Percentiles rank a stretch among this genome's conserved stretches.
These are phyloP conservation scores for Candida patagonica DNA, from an alignment of 805 yeast genomes.

Conservation along the genomic window DNA sequence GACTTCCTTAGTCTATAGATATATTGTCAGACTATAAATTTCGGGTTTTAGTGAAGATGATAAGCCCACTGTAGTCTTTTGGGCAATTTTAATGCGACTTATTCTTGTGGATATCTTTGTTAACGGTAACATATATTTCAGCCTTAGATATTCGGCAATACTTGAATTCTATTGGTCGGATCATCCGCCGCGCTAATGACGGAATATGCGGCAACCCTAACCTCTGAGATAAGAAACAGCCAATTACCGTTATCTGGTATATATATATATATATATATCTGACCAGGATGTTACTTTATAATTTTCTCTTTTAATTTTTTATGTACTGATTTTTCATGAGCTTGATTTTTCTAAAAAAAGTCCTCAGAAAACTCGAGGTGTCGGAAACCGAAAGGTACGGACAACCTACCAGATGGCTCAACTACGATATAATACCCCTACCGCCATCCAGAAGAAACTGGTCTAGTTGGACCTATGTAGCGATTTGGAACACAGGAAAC, in stretches of 20 bases:
- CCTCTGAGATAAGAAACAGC: background rate
- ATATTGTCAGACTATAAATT: background rate
- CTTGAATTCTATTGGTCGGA: background rate
- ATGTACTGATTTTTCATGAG: background rate
- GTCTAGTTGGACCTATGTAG: slow-evolving; percentile 34
- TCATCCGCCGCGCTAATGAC: background rate
- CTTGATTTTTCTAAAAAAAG: background rate
- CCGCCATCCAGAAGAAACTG: slow-evolving; percentile 39
- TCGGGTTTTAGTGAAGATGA: background rate
- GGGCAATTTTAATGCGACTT: no score
- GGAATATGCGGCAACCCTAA: background rate
- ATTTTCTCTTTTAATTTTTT: background rate
- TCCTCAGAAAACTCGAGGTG: slow-evolving; percentile 4
- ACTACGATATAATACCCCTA: slow-evolving; percentile 35
- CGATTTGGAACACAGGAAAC: slow-evolving; percentile 8
- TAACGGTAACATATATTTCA: no score
- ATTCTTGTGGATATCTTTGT: no score
- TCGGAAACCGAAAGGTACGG: slow-evolving; percentile 3
- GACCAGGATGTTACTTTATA: background rate
- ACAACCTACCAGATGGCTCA: slow-evolving; percentile 8
- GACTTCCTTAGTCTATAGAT: background rate
- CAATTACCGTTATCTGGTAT: no score
- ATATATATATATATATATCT: no score
- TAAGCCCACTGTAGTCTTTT: background rate
- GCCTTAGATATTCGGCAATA: background rate